Conservation (phyloP, 768 basidiomycete species). For the Botryobasidium botryosum region DNA sequence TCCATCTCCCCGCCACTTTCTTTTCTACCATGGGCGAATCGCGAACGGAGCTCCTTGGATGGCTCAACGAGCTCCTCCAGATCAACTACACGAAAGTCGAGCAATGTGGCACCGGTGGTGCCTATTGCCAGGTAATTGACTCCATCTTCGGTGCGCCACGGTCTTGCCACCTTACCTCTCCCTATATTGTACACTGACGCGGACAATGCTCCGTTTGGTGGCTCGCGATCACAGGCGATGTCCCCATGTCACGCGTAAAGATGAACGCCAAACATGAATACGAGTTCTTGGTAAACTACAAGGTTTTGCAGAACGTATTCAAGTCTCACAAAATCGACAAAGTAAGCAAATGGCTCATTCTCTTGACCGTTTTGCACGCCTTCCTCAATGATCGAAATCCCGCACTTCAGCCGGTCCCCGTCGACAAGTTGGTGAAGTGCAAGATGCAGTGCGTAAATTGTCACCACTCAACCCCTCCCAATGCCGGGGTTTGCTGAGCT, state of each 20-base stretch:
- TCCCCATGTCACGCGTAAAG: constrained; percentile 86
- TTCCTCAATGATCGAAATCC: constrained; percentile 7
- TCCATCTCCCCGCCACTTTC: neutral
- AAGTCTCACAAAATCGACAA: constrained; percentile 89
- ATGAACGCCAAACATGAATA: constrained; percentile 94
- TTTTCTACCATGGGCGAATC: constrained; percentile 40
- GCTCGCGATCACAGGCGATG: constrained; percentile 42
- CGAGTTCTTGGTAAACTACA: constrained; percentile 90
- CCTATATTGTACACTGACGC: constrained; percentile 5
- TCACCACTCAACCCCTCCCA: constrained; percentile 2
- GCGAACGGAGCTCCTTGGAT: constrained; percentile 72
- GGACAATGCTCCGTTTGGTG: neutral
- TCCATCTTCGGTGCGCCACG: constrained; percentile 65
- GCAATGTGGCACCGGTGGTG: constrained; percentile 80
- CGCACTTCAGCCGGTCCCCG: constrained; percentile 60
- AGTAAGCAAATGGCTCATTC: constrained; percentile 26
- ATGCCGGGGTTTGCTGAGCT: neutral
- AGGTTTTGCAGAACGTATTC: constrained; percentile 86
- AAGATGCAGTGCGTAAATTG: constrained; percentile 80
- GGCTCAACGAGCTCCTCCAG: constrained; percentile 89
- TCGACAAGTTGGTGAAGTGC: constrained; percentile 91
- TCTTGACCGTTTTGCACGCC: constrained; percentile 2
- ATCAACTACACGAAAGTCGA: constrained; percentile 85
- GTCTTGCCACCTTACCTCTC: neutral
- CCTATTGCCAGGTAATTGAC: constrained; percentile 91